Evolutionary conservation across 768 basidiomycete species (phyloP).

Genomic region (Lentinula sp.): DNA sequence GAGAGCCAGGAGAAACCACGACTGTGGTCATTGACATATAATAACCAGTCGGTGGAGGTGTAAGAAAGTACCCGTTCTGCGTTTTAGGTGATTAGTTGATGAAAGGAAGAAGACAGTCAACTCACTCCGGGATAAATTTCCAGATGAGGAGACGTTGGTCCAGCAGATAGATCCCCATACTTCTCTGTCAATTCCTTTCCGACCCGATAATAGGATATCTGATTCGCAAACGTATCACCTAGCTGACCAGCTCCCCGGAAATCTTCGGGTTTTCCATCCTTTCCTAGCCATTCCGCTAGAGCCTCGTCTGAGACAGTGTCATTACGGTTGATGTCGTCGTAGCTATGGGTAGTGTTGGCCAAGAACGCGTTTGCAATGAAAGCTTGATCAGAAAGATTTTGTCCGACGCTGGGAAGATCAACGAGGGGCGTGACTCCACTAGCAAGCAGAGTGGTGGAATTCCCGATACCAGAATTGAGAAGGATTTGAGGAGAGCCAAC

Average conservation of each 20-base stretch:
- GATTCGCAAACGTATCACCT: slow-evolving; percentile 2
- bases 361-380: background rate
- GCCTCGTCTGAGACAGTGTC: background rate
- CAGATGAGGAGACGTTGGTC: background rate
- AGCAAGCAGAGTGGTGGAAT: slow-evolving; percentile 17
- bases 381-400: slow-evolving; percentile 16
- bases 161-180: background rate
- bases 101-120: background rate
- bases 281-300: background rate
- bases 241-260: background rate
- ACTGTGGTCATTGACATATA: slow-evolving; percentile 8
- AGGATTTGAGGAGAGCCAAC: slow-evolving; percentile 35
- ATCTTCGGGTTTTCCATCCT: background rate
- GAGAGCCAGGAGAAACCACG: slow-evolving; percentile 10
- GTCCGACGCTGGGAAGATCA: slow-evolving; percentile 36
- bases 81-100: background rate
- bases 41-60: slow-evolving; percentile 10
- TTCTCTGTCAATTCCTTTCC: background rate
- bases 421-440: slow-evolving; percentile 21
- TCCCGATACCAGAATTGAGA: slow-evolving; percentile 45
- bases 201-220: background rate
- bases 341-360: background rate
- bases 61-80: slow-evolving; percentile 8
- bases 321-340: slow-evolving; percentile 5
- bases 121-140: slow-evolving; percentile 2